phyloP scores from a whole-genome alignment of 176 grass and related monocot species.

The Sorghum bicolor region DNA sequence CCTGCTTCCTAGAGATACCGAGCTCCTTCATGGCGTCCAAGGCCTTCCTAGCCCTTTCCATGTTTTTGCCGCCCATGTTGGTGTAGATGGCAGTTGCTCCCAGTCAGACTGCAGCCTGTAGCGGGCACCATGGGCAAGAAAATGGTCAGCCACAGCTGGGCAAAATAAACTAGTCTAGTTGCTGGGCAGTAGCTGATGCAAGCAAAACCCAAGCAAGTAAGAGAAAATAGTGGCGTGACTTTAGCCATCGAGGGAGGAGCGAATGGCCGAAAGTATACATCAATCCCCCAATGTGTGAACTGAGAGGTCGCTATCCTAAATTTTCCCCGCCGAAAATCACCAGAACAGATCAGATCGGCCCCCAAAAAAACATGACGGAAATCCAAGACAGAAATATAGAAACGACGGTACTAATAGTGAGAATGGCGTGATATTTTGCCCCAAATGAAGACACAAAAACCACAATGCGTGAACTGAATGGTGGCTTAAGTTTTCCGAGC shows the following conservation, averaged over 20 bases:
- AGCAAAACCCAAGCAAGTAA: neutral
- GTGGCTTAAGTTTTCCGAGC: neutral
- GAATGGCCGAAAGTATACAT: neutral
- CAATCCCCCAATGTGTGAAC: neutral
- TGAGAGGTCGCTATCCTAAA: neutral
- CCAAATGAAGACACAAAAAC: neutral
- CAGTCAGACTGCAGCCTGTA: neutral
- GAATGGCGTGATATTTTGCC: neutral
- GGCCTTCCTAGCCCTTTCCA: slow-evolving; percentile 34
- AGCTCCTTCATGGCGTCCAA: slow-evolving; percentile 45
- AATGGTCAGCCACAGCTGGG: neutral
- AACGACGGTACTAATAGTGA: neutral
- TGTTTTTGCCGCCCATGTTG: slow-evolving; percentile 21
- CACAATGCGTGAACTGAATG: neutral
- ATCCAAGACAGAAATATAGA: neutral
- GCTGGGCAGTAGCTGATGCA: neutral
- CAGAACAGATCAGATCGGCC: neutral
- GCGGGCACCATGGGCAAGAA: neutral
- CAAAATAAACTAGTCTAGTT: neutral
- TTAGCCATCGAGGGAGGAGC: neutral
- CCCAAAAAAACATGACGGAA: neutral
- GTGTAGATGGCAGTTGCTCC: neutral
- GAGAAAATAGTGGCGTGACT: neutral
- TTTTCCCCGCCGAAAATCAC: neutral
- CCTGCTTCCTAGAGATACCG: slow-evolving; percentile 42